These are phyloP conservation scores for Xylaria sp. DNA, from an alignment of 2,329 filamentous ascomycete genomes.

Conservation along the genomic window DNA sequence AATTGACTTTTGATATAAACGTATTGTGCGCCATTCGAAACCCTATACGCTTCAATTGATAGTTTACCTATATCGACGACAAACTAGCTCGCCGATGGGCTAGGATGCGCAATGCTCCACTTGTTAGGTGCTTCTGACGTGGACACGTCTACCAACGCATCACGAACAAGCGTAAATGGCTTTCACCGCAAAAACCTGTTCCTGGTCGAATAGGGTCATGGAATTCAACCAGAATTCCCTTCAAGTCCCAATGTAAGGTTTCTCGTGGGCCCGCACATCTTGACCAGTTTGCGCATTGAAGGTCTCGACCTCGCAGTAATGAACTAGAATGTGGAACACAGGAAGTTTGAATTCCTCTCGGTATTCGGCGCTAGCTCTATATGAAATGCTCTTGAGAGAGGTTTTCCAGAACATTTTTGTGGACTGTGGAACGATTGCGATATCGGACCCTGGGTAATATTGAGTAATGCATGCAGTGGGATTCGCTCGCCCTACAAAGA, in stretches of 20 bases:
- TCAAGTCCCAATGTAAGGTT: neutral
- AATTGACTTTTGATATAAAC: neutral
- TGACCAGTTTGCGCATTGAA: neutral
- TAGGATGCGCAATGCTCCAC: slow-evolving; percentile 13
- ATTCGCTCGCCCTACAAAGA: slow-evolving; percentile 14
- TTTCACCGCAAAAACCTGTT: slow-evolving; percentile 10
- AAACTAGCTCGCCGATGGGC: neutral
- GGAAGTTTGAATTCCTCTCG: slow-evolving; percentile 8
- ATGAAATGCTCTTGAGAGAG: slow-evolving; percentile 1
- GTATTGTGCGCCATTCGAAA: neutral
- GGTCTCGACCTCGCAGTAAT: neutral
- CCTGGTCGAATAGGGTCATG: neutral
- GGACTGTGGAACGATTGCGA: slow-evolving; percentile 19
- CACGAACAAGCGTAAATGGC: neutral
- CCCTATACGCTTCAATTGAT: neutral
- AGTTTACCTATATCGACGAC: neutral
- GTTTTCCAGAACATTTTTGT: slow-evolving; percentile 28
- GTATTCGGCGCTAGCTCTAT: slow-evolving; percentile 16
- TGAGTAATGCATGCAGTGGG: slow-evolving; percentile 23
- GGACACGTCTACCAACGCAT: slow-evolving; percentile 11
- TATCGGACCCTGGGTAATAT: slow-evolving; percentile 15
- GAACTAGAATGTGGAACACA: slow-evolving; percentile 1
- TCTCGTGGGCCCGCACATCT: neutral
- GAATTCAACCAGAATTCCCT: neutral
- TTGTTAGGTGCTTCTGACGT: slow-evolving; percentile 19